A percentile compares a stretch with the other conserved stretches of the same genome.
Conservation (phyloP, 108 stramenopile species). For the Aurantiochytrium sp. region DNA sequence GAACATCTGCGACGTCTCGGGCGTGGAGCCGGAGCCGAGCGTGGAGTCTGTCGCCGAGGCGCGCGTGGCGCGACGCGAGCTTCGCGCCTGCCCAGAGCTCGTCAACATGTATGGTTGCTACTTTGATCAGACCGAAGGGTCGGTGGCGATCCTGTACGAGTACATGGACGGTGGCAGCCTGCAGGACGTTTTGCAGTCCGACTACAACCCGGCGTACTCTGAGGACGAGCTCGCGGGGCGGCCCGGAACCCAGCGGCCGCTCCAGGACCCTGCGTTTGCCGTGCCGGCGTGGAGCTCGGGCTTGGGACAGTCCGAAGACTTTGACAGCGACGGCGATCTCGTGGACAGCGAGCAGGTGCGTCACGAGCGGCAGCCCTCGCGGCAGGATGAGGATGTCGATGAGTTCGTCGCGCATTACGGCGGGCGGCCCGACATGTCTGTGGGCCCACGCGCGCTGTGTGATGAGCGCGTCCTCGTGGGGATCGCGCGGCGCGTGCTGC, state of each 20-base stretch:
- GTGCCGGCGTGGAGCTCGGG: too few relatives aligned
- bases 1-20: too few relatives aligned
- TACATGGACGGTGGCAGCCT: slow-evolving; percentile 27
- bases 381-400: not conserved
- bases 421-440: not conserved
- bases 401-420: not conserved
- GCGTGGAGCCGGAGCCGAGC: too few relatives aligned
- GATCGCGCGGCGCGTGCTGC: not conserved
- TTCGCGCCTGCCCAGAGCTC: not conserved
- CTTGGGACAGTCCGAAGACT: too few relatives aligned
- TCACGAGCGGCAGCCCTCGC: not conserved
- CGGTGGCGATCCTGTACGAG: not conserved
- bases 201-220: not conserved
- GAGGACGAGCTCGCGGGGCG: not conserved
- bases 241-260: too few relatives aligned
- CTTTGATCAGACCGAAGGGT: not conserved
- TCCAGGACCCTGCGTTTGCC: too few relatives aligned
- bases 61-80: not conserved
- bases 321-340: too few relatives aligned
- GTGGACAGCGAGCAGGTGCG: not conserved
- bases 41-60: not conserved
- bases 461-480: not conserved
- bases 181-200: not conserved
- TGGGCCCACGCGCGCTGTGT: not conserved
- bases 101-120: not conserved